Evolutionary conservation across 208 protist species (phyloP).

Genomic region (Leishmania braziliensis): DNA sequence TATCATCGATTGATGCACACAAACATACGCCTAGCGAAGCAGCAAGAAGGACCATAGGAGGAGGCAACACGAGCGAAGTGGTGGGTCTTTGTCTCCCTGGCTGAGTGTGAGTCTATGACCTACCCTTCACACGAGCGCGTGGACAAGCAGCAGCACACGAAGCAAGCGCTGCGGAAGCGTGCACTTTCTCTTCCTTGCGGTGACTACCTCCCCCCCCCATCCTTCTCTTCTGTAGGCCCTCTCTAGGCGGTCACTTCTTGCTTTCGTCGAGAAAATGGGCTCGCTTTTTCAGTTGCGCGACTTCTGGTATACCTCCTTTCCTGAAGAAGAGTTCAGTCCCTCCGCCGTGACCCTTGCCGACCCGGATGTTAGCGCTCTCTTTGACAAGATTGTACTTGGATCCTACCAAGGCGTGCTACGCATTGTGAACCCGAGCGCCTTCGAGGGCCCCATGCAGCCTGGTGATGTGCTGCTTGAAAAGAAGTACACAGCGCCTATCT

Average conservation of each 20-base stretch:
- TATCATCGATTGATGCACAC: not conserved
- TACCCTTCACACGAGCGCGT: not conserved
- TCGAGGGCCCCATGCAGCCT: slow-evolving; percentile 55
- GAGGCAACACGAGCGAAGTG: not conserved
- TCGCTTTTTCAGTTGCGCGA: slow-evolving; percentile 93
- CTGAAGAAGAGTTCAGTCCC: slow-evolving; percentile 79
- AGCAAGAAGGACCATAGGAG: not conserved
- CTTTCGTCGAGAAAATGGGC: slow-evolving; percentile 55
- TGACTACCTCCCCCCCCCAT: not conserved
- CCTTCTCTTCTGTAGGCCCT: not conserved
- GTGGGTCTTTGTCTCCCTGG: not conserved
- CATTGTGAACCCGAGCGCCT: slow-evolving; percentile 64
- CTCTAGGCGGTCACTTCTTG: not conserved
- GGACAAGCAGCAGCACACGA: not conserved
- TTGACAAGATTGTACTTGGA: slow-evolving; percentile 76
- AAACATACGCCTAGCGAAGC: not conserved
- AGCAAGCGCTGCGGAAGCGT: not conserved
- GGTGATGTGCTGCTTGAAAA: slow-evolving; percentile 85
- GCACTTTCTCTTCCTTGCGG: not conserved
- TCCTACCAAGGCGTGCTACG: slow-evolving; percentile 88
- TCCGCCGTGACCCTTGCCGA: slow-evolving; percentile 70
- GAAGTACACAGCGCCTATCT: slow-evolving; percentile 84
- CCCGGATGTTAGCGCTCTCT: slow-evolving; percentile 62
- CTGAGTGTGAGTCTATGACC: not conserved
- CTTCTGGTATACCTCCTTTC: slow-evolving; percentile 84